Evolutionary conservation across 495 filamentous ascomycete species (phyloP).

Genomic region (Penicillium antarcticum): DNA sequence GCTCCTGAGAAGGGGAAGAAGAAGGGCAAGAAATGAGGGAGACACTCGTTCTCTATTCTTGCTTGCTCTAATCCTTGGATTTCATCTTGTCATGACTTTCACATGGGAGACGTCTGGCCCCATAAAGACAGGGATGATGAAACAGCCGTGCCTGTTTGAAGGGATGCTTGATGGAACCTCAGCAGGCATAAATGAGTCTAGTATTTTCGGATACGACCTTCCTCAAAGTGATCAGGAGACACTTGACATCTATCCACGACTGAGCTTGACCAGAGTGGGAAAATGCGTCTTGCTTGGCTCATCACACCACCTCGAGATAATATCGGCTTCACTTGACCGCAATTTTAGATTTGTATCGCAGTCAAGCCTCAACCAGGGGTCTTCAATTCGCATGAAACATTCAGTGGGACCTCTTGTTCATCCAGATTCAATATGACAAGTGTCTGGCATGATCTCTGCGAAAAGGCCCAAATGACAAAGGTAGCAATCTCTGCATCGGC

Average conservation of each 20-base stretch:
- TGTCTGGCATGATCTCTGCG: background rate
- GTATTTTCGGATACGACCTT: background rate
- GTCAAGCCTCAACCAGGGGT: background rate
- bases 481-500: background rate
- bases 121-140: background rate
- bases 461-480: background rate
- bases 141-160: background rate
- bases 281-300: background rate
- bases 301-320: background rate
- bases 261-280: background rate
- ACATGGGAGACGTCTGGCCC: background rate
- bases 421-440: background rate
- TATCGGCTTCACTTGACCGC: background rate
- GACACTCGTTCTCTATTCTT: background rate
- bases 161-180: constrained; percentile 6
- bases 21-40: constrained; percentile 56
- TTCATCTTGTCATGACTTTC: background rate
- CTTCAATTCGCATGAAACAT: background rate
- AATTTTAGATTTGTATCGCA: background rate
- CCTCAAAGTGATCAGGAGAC: background rate
- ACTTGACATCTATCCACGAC: background rate
- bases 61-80: background rate
- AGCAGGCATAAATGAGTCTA: constrained; percentile 1
- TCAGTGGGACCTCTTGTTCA: background rate
- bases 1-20: constrained; percentile 49